Evolutionary conservation across 768 basidiomycete genomes (phyloP).

Genomic region (Pisolithus marmoratus): DNA sequence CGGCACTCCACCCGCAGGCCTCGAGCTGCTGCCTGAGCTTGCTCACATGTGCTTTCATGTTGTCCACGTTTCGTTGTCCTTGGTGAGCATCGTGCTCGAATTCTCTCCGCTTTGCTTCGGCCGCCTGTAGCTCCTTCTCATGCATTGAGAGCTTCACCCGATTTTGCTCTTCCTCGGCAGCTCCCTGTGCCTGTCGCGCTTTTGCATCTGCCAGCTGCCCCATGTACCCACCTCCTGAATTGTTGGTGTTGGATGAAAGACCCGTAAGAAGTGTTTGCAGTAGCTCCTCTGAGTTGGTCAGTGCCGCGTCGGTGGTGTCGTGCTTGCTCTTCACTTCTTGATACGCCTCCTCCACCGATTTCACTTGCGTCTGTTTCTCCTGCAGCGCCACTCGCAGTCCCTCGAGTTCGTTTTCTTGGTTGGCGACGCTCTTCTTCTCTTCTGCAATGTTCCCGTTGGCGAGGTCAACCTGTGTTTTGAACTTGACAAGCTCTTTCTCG

Average conservation of each 20-base stretch:
- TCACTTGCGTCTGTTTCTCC: conserved; percentile 58
- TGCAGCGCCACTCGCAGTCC: conserved; percentile 54
- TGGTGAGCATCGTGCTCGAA: conserved; percentile 82
- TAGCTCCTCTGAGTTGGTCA: conserved; percentile 82
- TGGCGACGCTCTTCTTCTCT: conserved; percentile 58
- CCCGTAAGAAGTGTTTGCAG: conserved; percentile 93
- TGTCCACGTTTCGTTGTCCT: conserved; percentile 61
- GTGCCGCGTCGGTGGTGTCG: conserved; percentile 49
- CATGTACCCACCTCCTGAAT: conserved; percentile 88
- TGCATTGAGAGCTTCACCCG: conserved; percentile 70
- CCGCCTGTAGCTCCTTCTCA: conserved; percentile 69
- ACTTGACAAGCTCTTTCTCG: conserved; percentile 76
- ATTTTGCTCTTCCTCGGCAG: conserved; percentile 80
- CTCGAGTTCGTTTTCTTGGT: conserved; percentile 48
- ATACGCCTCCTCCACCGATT: conserved; percentile 48
- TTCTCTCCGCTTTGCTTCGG: conserved; percentile 77
- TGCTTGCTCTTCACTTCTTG: conserved; percentile 65
- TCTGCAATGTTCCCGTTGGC: conserved; percentile 70
- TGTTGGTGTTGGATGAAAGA: conserved; percentile 62
- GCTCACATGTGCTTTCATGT: conserved; percentile 53
- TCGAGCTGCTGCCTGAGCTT: conserved; percentile 46
- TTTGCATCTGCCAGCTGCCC: conserved; percentile 89
- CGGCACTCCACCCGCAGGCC: conserved; percentile 69
- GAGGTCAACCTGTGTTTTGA: conserved; percentile 82
- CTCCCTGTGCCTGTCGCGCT: conserved; percentile 64